A percentile compares a stretch with the other conserved stretches of the same genome.
phyloP scores from a whole-genome alignment of 352 stramenopile genomes.

The Phytophthora ohioensis region DNA sequence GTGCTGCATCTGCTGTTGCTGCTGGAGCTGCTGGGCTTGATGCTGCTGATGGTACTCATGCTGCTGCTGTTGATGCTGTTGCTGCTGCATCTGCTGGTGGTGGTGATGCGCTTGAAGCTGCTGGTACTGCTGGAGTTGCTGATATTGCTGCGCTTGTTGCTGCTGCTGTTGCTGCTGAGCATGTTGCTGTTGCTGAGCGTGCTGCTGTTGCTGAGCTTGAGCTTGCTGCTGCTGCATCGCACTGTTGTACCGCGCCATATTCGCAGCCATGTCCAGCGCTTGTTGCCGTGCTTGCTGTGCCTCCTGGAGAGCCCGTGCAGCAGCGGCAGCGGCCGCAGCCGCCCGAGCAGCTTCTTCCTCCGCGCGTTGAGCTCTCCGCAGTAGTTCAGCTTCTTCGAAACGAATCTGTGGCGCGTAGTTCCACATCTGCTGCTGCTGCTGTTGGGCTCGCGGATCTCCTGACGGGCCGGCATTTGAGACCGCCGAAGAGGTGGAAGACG shows the following conservation, averaged over 20 bases:
- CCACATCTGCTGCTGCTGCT: slow-evolving; percentile 71
- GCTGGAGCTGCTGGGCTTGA: slow-evolving; percentile 51
- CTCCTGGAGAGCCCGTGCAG: slow-evolving; percentile 77
- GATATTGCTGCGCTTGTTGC: slow-evolving; percentile 61
- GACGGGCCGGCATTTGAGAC: slow-evolving; percentile 37
- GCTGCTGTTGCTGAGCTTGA: slow-evolving; percentile 50
- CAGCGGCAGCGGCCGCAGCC: slow-evolving; percentile 70
- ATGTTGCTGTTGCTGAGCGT: slow-evolving; percentile 48
- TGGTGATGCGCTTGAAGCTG: slow-evolving; percentile 64
- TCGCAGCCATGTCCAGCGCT: slow-evolving; percentile 85
- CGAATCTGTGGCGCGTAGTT: slow-evolving; percentile 72
- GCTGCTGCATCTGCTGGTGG: slow-evolving; percentile 44
- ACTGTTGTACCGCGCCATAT: slow-evolving; percentile 74
- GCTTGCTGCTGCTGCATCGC: slow-evolving; percentile 78
- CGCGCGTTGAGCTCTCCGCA: slow-evolving; percentile 71
- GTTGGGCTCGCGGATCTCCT: slow-evolving; percentile 36
- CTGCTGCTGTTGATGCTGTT: slow-evolving; percentile 47
- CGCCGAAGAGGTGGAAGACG: slow-evolving; percentile 40
- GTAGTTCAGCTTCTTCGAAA: slow-evolving; percentile 80
- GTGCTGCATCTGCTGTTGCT: slow-evolving; percentile 69
- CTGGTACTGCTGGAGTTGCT: slow-evolving; percentile 61
- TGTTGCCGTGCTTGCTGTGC: slow-evolving; percentile 81
- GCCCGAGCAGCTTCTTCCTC: slow-evolving; percentile 86
- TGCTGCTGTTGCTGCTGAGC: slow-evolving; percentile 59
- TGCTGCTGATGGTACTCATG: slow-evolving; percentile 54